Evolutionary conservation across 306 rosid genomes (phyloP), one percentile per base, ranked within the genome.

Genomic region (Macrotyloma uniflorum): DNA sequence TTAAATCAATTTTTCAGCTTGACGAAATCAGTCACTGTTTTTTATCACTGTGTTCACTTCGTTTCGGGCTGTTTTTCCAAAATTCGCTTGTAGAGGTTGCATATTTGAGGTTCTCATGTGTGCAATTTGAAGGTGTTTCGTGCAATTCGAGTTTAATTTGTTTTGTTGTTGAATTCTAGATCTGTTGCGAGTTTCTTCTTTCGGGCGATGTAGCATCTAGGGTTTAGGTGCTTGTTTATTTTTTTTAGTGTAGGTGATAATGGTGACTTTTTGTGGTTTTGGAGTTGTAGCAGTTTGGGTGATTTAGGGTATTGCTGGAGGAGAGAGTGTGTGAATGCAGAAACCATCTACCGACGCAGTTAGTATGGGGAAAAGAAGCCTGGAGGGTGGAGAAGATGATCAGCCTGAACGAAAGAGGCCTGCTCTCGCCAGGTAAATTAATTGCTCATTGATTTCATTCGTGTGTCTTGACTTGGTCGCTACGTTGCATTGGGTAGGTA

Each of bases 371-470:
- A 95, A 93, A 85, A 91, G 99, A 80, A 19, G 80, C 7, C 74
- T 90, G 75, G 99, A 96, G 26, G 88, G 83, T 35, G 99, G 91
- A 38, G 99, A 90, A 33, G 99, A 91, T 65, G 99, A 96, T 26
- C 96, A 91, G 81, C 94, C 92, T 16, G 98, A 96, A 89, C 80
- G 97, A 36, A 96, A 96, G 87, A 87, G 98, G 67, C 99, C 99
- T 2, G 99, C 98, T 79, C 89, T 96, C 46, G 99, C 99, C 59
- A 96, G 98, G 99, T 93, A 69, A 61, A 10, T 38, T 61, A 61
- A 19, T 78, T 50, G 1, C 14, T 80, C 38, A 58, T 19, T 10
- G 76, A 79, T 40, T 30, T 62, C 59, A 13, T 16, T 15, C 26
- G 0, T 72, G 35, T 69, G 49, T n/a, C n/a, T 54, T 28, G 10